phyloP scores from a whole-genome alignment of 2,329 filamentous ascomycete genomes.

The Hymenoscyphus linearis region DNA sequence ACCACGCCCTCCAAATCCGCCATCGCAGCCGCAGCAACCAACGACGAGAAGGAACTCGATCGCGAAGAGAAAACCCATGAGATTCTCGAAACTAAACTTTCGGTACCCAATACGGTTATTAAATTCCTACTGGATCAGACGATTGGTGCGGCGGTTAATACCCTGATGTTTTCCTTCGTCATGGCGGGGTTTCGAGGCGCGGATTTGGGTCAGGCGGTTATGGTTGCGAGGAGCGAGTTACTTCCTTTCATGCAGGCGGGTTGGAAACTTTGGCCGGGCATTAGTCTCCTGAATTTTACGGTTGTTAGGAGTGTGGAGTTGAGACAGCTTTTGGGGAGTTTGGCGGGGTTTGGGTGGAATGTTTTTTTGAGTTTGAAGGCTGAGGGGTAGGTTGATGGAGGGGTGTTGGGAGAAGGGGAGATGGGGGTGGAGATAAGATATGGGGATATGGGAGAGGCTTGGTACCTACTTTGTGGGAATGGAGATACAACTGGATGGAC shows the following conservation, averaged over 20 bases:
- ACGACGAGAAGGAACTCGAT: conserved; percentile 38
- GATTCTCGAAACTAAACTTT: conserved; percentile 47
- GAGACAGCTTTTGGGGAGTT: conserved; percentile 64
- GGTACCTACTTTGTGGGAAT: conserved; percentile 44
- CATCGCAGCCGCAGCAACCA: conserved; percentile 36
- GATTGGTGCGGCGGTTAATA: conserved; percentile 60
- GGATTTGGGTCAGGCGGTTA: conserved; percentile 40
- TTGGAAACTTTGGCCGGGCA: conserved; percentile 66
- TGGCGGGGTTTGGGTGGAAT: conserved; percentile 69
- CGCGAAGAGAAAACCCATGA: conserved; percentile 39
- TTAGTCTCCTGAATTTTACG: conserved; percentile 66
- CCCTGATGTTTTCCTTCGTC: conserved; percentile 54
- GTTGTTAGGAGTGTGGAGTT: conserved; percentile 64
- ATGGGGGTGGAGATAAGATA: too few species aligned
- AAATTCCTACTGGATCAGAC: conserved; percentile 69
- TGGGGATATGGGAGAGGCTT: too few species aligned
- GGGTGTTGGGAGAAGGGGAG: too few species aligned
- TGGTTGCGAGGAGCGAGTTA: conserved; percentile 50
- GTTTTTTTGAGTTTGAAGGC: conserved; percentile 69
- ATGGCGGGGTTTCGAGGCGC: conserved; percentile 39
- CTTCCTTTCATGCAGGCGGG: conserved; percentile 62
- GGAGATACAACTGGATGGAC: not conserved
- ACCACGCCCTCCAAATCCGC: conserved; percentile 39
- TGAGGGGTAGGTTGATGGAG: too few species aligned
- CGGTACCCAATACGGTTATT: conserved; percentile 56